phyloP scores from a whole-genome alignment of 768 basidiomycete genomes.

The Leccinum ochraceum region DNA sequence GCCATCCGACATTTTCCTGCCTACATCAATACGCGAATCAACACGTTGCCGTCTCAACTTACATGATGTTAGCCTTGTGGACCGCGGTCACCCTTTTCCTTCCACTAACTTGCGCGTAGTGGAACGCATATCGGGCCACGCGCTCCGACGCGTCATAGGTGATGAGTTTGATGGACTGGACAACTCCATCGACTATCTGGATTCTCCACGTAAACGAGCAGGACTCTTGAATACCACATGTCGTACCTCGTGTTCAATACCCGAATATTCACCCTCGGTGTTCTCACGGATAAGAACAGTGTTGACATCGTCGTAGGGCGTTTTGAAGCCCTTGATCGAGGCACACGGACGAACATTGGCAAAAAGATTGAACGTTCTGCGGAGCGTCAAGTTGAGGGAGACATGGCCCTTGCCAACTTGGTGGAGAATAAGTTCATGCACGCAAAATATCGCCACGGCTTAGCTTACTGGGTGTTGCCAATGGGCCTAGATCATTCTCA shows the following conservation, averaged over 20 bases:
- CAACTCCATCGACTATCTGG: constrained; percentile 95
- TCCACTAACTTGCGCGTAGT: constrained; percentile 89
- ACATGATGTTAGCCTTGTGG: constrained; percentile 99
- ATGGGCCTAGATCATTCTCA: constrained; percentile 59
- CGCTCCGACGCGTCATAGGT: constrained; percentile 99
- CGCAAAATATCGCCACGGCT: constrained; percentile 4
- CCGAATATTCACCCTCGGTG: constrained; percentile 99
- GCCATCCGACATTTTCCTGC: constrained; percentile 99
- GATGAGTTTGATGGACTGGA: constrained; percentile 99
- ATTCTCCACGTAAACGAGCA: constrained; percentile 15
- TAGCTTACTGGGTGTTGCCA: constrained; percentile 92
- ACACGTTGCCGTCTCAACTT: constrained; percentile 29
- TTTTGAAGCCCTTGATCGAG: constrained; percentile 96
- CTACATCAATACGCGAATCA: constrained; percentile 16
- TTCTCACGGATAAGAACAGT: constrained; percentile 99
- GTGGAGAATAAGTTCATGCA: constrained; percentile 16
- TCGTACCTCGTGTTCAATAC: constrained; percentile 95
- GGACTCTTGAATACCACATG: constrained; percentile 4
- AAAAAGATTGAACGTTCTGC: constrained; percentile 97
- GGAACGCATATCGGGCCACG: constrained; percentile 97
- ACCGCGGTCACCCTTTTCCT: constrained; percentile 95
- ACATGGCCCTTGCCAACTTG: constrained; percentile 98
- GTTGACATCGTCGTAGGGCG: constrained; percentile 97
- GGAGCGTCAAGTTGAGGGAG: constrained; percentile 94
- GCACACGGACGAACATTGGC: constrained; percentile 98